Evolutionary conservation across 2,329 filamentous ascomycete genomes (phyloP).

Genomic region (Trematosphaeria pertusa): DNA sequence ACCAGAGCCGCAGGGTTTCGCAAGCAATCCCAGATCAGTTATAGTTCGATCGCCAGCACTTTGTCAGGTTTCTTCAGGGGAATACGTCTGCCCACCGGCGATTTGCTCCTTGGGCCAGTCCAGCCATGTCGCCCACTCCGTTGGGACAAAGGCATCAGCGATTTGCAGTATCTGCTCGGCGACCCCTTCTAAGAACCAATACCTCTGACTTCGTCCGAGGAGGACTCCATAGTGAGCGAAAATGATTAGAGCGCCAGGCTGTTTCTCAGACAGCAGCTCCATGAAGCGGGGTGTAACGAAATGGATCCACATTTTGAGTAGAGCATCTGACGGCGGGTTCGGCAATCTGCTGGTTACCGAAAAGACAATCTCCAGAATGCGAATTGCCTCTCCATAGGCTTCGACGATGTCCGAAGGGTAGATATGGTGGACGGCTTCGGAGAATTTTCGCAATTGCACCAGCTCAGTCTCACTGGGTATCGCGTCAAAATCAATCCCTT

Average conservation of each 20-base stretch:
- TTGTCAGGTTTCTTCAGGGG: too few species aligned
- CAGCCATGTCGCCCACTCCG: constrained; percentile 24
- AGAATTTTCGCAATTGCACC: constrained; percentile 18
- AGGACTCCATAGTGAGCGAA: constrained; percentile 39
- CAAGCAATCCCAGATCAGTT: constrained; percentile 2
- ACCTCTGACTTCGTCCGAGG: constrained; percentile 16
- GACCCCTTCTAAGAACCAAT: constrained; percentile 22
- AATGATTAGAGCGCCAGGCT: constrained; percentile 35
- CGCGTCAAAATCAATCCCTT: constrained; percentile 11
- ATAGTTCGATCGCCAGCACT: background rate
- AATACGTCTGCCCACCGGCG: too few species aligned
- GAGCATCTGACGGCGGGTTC: constrained; percentile 13
- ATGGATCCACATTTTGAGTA: constrained; percentile 22
- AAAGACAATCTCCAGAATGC: constrained; percentile 16
- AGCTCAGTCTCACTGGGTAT: constrained; percentile 13
- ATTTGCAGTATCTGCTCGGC: constrained; percentile 19
- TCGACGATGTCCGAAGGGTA: constrained; percentile 23
- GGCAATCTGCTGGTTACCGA: background rate
- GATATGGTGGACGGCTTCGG: constrained; percentile 13
- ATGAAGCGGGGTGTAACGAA: constrained; percentile 17
- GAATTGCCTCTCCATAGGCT: constrained; percentile 20
- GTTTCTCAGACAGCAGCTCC: constrained; percentile 24
- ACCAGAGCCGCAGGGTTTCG: background rate
- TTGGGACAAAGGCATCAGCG: constrained; percentile 18
- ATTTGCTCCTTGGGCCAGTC: constrained; percentile 25